Evolutionary conservation across 2,329 filamentous ascomycete species (phyloP).

Genomic region (Lachnellula occidentalis): DNA sequence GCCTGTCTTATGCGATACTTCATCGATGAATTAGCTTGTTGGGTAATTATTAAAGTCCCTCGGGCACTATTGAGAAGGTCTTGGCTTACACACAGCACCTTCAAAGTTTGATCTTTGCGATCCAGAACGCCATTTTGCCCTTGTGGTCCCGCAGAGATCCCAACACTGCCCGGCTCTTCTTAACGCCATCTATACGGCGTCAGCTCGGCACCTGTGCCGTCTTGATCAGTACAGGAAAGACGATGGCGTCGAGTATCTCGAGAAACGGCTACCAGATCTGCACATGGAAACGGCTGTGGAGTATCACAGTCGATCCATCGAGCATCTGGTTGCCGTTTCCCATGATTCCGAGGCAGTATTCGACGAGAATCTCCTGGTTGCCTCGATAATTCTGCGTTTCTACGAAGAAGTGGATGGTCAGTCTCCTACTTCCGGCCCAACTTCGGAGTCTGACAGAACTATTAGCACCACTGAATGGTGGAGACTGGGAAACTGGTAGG

Average conservation of each 20-base stretch:
- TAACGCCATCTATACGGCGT: conserved; percentile 30
- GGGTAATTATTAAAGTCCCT: conserved; percentile 16
- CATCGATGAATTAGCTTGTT: conserved; percentile 22
- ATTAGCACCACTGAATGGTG: conserved; percentile 18
- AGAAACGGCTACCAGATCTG: conserved; percentile 26
- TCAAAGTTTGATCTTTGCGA: too few species aligned
- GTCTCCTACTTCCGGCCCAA: too few species aligned
- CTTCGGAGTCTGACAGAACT: neutral
- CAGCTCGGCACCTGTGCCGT: conserved; percentile 34
- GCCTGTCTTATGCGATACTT: conserved; percentile 25
- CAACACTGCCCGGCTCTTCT: too few species aligned
- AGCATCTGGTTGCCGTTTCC: conserved; percentile 35
- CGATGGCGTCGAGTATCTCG: conserved; percentile 19
- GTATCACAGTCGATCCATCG: conserved; percentile 38
- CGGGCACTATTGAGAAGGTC: too few species aligned
- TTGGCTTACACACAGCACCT: too few species aligned
- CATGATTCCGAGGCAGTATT: conserved; percentile 11
- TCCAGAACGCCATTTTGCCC: too few species aligned
- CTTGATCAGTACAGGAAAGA: conserved; percentile 19
- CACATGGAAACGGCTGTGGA: conserved; percentile 33
- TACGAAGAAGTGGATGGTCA: too few species aligned
- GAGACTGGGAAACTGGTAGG: conserved; percentile 17
- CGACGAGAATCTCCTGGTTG: too few species aligned
- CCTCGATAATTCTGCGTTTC: too few species aligned
- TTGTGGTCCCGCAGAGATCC: too few species aligned